Base-by-base conservation (phyloP, 1,284 basidiomycete species). In the Ceratobasidium sp. region DNA sequence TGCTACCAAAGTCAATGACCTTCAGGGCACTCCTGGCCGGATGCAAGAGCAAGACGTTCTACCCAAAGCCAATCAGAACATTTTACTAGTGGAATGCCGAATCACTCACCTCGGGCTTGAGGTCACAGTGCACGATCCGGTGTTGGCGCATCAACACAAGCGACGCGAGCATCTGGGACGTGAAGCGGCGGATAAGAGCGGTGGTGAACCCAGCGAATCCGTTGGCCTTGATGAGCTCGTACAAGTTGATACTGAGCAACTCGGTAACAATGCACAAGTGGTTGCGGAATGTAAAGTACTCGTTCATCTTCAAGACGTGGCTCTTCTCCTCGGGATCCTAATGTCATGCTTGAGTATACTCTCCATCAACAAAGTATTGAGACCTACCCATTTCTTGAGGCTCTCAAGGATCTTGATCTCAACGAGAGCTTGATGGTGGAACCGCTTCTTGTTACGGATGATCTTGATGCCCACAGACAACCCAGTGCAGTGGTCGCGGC, bases 211-310 rank as follows among this genome's bases (percentile, higher is more conserved):
- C 97, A 52, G 91, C 91, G 75, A 99, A 99, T 73, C 91, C 92
- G 79, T 99, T 99, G 21, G 96, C 96, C 80, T 99, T 99, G 83
- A 99, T 98, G 71, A 99, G 82, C 80, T 99, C 97, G 81, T 99
- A 99, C 59, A 99, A 82, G 79, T 99, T 99, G 82, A 99, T 98
- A 78, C 95, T 97, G 71, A 99, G 83, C 58, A 99, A 82, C 79
- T 99, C 97, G 84, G 95, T 99, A 19, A 96, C 96, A 72, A 99
- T 99, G 80, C 97, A 99, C 16, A 99, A 83, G 78, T 99, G 97
- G 73, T 90, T 91, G 70, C 97, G 87, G 86, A 99, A 99, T 76
- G 95, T 95, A 80, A 99, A 99, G 76, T 97, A 91, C 76, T 99
- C 97, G 1, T 91, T 96, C 93, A 99, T 99, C 79, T 94, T 94